Conservation (phyloP, 768 basidiomycete genomes). For the Collybiopsis luxurians region DNA sequence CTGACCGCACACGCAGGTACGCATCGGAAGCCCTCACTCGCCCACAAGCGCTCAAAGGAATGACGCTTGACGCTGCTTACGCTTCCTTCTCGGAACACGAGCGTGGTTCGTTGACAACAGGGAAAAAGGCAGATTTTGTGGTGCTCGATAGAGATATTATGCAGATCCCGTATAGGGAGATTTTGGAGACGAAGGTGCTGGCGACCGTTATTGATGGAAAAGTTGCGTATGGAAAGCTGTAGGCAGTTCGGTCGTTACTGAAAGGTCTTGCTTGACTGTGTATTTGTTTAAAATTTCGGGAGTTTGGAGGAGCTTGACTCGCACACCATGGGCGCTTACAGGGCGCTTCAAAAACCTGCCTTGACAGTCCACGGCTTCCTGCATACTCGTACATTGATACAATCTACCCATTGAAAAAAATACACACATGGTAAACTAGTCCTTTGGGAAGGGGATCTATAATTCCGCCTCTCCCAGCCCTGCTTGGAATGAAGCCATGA, state of each 20-base stretch:
- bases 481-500: no score
- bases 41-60: conserved; percentile 80
- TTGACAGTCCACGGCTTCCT: no score
- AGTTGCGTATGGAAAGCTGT: conserved; percentile 52
- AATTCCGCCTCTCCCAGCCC: no score
- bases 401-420: no score
- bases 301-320: no score
- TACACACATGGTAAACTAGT: no score
- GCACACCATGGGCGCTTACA: no score
- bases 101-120: conserved; percentile 68
- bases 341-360: no score
- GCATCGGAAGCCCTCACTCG: conserved; percentile 73
- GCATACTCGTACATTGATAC: no score
- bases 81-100: conserved; percentile 75
- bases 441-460: no score
- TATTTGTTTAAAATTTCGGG: no score
- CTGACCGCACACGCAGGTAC: conserved; percentile 55
- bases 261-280: no score
- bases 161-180: conserved; percentile 55
- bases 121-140: conserved; percentile 89
- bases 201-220: conserved; percentile 78
- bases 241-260: not conserved
- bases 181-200: conserved; percentile 61
- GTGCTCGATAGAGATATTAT: conserved; percentile 81
- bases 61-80: conserved; percentile 89